Percentiles rank a stretch among this genome's conserved stretches.
Evolutionary conservation across 2,329 filamentous ascomycete species (phyloP).

Genomic region (Albophoma yamanashiensis): DNA sequence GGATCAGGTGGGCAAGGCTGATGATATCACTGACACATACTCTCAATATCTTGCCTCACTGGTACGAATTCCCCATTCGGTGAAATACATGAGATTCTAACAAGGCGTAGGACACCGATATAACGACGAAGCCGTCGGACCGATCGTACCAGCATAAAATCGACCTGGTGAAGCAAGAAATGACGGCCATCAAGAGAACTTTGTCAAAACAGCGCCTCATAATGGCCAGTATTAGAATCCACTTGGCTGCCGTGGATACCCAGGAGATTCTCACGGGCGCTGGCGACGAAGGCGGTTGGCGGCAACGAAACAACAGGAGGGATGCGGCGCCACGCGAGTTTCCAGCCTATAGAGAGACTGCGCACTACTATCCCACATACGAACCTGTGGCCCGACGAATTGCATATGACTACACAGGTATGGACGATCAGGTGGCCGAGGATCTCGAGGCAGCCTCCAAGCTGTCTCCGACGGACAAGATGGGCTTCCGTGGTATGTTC

Average conservation of each 20-base stretch:
- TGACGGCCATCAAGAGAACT: conserved; percentile 24
- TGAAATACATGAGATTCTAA: conserved; percentile 7
- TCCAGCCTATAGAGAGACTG: neutral
- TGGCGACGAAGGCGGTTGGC: conserved; percentile 3
- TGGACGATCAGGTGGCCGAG: conserved; percentile 11
- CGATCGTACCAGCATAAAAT: conserved; percentile 29
- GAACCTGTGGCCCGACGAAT: conserved; percentile 1
- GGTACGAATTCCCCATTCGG: conserved; percentile 14
- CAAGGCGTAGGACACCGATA: conserved; percentile 23
- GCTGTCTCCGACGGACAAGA: conserved; percentile 24
- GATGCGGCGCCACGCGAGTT: neutral
- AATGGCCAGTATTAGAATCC: conserved; percentile 15
- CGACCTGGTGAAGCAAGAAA: conserved; percentile 28
- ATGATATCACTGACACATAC: conserved; percentile 30
- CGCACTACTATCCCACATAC: neutral
- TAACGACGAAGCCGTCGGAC: conserved; percentile 27
- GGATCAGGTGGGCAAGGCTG: conserved; percentile 24
- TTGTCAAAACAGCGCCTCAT: conserved; percentile 21
- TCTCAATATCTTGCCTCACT: conserved; percentile 29
- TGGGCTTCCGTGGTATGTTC: conserved; percentile 27
- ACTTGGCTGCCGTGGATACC: conserved; percentile 8
- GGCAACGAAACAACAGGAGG: neutral
- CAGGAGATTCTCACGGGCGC: conserved; percentile 6
- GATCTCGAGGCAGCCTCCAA: conserved; percentile 19
- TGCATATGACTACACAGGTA: conserved; percentile 11